These are phyloP conservation scores for Sphaceloma murrayae DNA, from an alignment of 2,329 filamentous ascomycete species.

Conservation along the genomic window DNA sequence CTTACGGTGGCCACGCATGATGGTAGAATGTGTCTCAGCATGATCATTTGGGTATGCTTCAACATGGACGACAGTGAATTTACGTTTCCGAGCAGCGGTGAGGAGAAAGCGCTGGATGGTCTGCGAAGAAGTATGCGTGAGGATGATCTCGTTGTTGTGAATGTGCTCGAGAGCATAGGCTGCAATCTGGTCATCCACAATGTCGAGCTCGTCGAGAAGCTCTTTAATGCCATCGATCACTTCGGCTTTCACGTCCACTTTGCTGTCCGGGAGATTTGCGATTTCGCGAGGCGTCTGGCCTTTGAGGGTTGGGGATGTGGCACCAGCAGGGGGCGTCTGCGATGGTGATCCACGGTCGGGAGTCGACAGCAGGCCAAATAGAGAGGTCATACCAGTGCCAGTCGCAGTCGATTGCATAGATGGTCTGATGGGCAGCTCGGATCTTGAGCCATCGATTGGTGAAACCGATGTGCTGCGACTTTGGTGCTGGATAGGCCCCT, in stretches of 20 bases:
- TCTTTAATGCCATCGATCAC: conserved; percentile 91
- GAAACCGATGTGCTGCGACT: conserved; percentile 5
- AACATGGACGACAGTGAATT: conserved; percentile 81
- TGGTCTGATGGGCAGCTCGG: conserved; percentile 5
- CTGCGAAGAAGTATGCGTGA: conserved; percentile 76
- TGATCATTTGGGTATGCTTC: conserved; percentile 64
- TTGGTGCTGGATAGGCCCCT: conserved; percentile 13
- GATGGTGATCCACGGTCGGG: conserved; percentile 39
- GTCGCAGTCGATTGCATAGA: conserved; percentile 12
- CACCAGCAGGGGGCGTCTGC: conserved; percentile 42
- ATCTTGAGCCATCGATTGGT: conserved; percentile 1
- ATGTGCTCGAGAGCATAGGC: conserved; percentile 84
- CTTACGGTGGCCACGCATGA: conserved; percentile 46
- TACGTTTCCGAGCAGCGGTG: conserved; percentile 77
- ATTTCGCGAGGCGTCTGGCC: conserved; percentile 29
- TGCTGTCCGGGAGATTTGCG: conserved; percentile 28
- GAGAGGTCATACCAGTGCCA: conserved; percentile 45
- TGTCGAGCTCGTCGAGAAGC: conserved; percentile 87
- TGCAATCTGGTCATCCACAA: conserved; percentile 88
- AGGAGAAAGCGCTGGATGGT: conserved; percentile 86
- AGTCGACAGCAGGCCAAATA: conserved; percentile 42
- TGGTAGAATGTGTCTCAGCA: conserved; percentile 50
- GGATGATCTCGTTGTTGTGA: conserved; percentile 82
- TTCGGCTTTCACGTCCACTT: conserved; percentile 70
- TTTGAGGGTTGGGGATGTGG: conserved; percentile 42